Base-by-base conservation (phyloP, 306 rosid genomes). In the Comarum palustre region DNA sequence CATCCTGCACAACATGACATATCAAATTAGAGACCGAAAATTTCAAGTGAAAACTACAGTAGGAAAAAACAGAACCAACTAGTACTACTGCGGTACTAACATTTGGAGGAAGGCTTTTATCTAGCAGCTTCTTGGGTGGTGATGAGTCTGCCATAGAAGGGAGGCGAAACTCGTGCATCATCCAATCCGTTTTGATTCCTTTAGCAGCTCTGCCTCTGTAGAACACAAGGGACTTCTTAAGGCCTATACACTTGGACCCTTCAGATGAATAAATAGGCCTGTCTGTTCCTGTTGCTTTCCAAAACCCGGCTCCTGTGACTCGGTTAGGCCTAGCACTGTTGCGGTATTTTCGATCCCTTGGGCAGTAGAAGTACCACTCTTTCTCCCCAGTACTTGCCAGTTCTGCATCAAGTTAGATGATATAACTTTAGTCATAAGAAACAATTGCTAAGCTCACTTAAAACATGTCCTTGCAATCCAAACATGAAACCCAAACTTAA, bases 261-360 rank as follows among this genome's bases (percentile, higher is more conserved):
- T 77, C 83, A 17, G 92, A 87, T 13, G 97, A 89, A 70, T 87
- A 89, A 29, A 91, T 86, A 6, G 97, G 88, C 46, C 89, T 65
- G 46, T 91, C 97, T 14, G 97, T 91, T 64, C 97, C 97, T 1
- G 97, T 91, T 34, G 97, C 96, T 58, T 91, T 91, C 97, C 97
- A 91, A 74, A 89, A 91, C 67, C 97, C 97, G 16, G 80, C 84
- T 76, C 83, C 90, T 27, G 92, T 89, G 17, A 91, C 97, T 16
- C 97, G 77, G 66, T 91, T 91, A 16, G 97, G 97, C 41, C 97
- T 77, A 25, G 84, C 66, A 41, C 97, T 91, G 75, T 91, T 91
- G 54, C 88, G 76, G 79, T 91, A 91, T 62, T 91, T 91, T 54
- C 92, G 54, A 50, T 91, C 92, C 74, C 97, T 85, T 63, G 90